Conservation (phyloP, 176 grass and related monocot genomes). For the Bromus sterilis region DNA sequence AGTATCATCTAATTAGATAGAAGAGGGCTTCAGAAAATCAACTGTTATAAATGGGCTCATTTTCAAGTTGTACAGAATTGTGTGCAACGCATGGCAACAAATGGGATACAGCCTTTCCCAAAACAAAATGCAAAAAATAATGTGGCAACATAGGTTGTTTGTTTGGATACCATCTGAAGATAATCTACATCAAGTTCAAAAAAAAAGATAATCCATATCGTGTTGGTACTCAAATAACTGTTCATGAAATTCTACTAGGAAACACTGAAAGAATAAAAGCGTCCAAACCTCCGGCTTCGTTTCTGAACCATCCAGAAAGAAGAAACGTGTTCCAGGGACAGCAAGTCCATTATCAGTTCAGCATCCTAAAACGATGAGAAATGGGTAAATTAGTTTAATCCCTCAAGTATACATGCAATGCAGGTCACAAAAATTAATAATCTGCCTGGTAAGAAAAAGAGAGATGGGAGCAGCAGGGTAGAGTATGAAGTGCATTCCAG, state of each 20-base stretch:
- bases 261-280: neutral
- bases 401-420: neutral
- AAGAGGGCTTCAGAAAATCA: neutral
- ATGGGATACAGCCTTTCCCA: neutral
- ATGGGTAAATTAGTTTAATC: neutral
- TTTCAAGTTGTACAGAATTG: neutral
- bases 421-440: neutral
- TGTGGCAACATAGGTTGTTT: neutral
- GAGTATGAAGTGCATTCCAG: neutral
- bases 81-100: neutral
- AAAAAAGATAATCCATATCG: neutral
- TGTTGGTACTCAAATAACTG: neutral
- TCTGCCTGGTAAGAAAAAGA: neutral
- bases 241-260: neutral
- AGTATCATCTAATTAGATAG: neutral
- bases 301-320: conserved; percentile 98
- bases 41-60: neutral
- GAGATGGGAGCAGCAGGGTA: neutral
- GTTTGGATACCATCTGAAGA: neutral
- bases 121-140: neutral
- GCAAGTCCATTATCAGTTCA: conserved; percentile 74
- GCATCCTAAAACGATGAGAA: conserved; percentile 50
- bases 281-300: conserved; percentile 65
- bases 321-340: conserved; percentile 57
- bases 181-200: neutral